phyloP scores from a whole-genome alignment of 352 stramenopile species.

The Pythium sukuiense region DNA sequence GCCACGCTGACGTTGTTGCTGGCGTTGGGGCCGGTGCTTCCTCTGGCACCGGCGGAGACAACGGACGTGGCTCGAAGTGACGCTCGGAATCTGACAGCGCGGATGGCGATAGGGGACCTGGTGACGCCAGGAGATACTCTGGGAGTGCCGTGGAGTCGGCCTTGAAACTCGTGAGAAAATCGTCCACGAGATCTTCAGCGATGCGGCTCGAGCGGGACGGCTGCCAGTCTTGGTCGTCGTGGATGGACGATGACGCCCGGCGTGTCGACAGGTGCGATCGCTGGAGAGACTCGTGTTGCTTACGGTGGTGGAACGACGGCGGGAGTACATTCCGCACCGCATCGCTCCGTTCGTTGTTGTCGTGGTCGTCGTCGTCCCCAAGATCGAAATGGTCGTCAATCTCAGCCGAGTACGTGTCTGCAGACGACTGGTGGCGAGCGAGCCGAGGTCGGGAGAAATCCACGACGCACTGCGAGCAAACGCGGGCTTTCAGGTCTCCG shows the following conservation, averaged over 20 bases:
- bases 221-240: conserved; percentile 15
- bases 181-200: conserved; percentile 21
- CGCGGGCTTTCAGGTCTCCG: conserved; percentile 10
- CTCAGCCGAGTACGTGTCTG: conserved; percentile 6
- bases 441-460: conserved; percentile 20
- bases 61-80: not conserved
- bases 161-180: conserved; percentile 18
- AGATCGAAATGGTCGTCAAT: conserved; percentile 12
- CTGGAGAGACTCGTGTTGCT: conserved; percentile 1
- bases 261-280: conserved; percentile 4
- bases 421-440: conserved; percentile 8
- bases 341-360: conserved; percentile 6
- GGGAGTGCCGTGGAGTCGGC: not conserved
- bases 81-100: conserved; percentile 8
- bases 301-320: not conserved
- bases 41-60: not conserved
- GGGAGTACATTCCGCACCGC: not conserved
- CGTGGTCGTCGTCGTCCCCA: conserved; percentile 1
- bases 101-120: not conserved
- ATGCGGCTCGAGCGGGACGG: conserved; percentile 21
- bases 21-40: not conserved
- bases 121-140: not conserved
- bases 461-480: conserved; percentile 23
- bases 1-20: not conserved
- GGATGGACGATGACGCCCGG: not conserved